These are phyloP conservation scores for Apiospora phragmitis DNA, from an alignment of 2,329 filamentous ascomycete genomes.

Conservation along the genomic window DNA sequence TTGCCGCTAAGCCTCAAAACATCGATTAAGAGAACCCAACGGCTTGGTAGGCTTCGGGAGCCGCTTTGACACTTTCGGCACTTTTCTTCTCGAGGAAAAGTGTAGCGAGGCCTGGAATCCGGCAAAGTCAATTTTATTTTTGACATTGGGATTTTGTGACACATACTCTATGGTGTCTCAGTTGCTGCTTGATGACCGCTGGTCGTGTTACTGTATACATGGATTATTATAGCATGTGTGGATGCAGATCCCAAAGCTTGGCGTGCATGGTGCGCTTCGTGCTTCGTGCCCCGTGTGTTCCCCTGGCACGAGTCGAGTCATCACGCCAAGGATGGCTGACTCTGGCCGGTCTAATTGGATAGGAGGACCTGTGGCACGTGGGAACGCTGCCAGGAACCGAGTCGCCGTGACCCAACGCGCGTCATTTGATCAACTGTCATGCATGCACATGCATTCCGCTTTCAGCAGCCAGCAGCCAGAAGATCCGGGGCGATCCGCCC, in stretches of 20 bases:
- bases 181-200: not conserved
- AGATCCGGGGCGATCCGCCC: not conserved
- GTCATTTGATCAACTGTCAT: not conserved
- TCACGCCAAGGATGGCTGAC: not conserved
- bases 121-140: not conserved
- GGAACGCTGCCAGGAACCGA: not conserved
- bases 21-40: not conserved
- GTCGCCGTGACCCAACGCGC: not conserved
- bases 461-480: not conserved
- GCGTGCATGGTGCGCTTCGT: not conserved
- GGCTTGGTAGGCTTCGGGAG: not conserved
- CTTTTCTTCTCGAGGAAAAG: not conserved
- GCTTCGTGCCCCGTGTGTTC: not conserved
- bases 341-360: not conserved
- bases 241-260: not conserved
- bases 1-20: not conserved
- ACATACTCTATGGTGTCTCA: not conserved
- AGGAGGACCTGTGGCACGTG: not conserved
- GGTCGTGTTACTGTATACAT: too few relatives aligned
- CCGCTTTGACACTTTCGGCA: not conserved
- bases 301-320: not conserved
- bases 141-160: not conserved
- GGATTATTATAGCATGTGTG: not conserved
- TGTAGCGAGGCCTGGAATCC: not conserved
- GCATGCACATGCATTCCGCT: not conserved